phyloP scores from a whole-genome alignment of 2,329 filamentous ascomycete genomes.

The Epichloe hybrida region DNA sequence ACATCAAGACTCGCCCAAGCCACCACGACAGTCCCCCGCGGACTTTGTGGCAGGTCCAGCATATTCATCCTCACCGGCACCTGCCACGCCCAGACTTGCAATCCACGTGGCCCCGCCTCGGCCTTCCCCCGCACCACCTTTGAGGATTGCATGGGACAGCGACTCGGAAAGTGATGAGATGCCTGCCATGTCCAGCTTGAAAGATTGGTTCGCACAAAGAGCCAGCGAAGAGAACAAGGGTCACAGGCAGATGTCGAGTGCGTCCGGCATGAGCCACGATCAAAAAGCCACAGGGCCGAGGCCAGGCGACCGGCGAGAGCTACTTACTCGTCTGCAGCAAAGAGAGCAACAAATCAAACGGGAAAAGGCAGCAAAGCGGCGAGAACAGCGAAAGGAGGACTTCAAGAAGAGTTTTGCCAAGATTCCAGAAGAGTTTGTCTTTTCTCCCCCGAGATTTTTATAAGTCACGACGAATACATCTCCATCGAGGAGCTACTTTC shows the following conservation, averaged over 20 bases:
- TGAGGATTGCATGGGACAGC: constrained; percentile 18
- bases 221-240: constrained; percentile 1
- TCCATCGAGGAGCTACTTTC: neutral
- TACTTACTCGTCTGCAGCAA: neutral
- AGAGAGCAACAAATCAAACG: constrained; percentile 1
- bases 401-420: neutral
- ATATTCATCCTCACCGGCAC: neutral
- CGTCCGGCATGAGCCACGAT: constrained; percentile 7
- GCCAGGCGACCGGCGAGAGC: constrained; percentile 11
- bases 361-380: constrained; percentile 3
- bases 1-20: neutral
- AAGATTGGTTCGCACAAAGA: constrained; percentile 7
- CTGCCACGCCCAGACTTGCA: neutral
- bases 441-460: neutral
- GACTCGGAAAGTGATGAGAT: constrained; percentile 20
- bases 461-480: neutral
- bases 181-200: constrained; percentile 4
- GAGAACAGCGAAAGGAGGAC: neutral
- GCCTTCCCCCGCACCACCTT: constrained; percentile 5
- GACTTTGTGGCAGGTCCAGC: neutral
- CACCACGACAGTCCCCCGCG: neutral
- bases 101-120: constrained; percentile 3
- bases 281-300: constrained; percentile 9
- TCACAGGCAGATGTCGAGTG: neutral
- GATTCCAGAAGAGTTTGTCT: neutral